Base-by-base conservation (phyloP, 331 rosid species). In the Quercus lobata region DNA sequence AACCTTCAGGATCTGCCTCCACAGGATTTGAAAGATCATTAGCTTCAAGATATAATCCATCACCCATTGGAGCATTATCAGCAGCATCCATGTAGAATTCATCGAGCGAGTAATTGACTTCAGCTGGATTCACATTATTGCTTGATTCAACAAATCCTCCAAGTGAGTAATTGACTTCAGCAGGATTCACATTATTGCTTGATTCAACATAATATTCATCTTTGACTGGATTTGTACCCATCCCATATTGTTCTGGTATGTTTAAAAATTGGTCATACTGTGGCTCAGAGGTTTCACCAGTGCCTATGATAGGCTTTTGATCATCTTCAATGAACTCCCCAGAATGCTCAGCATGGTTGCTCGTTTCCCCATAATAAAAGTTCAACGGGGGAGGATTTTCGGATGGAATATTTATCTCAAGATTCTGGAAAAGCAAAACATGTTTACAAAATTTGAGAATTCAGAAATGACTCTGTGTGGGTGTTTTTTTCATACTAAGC, bases 41-140 rank as follows among this genome's bases (percentile, higher is more conserved):
- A 7, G 96, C 72, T 85, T 96, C 97, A 34, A 89, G 77, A 84
- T 76, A 91, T 60, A 76, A 84, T 34, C 85, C 92, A 73, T 85
- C 93, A 61, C 66, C 77, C 66, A 69, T 34, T 11, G 78, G 79
- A 60, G 30, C 77, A 81, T 57, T 54, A 41, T 79, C 89, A 22
- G 30, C 1, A 57, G 86, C 82, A 80, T 88, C 81, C 22, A 83
- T 75, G 80, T 57, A 84, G n/a, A 69, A 73, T 35, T 85, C 93
- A 63, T 78, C 80, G 32, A 37, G 29, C 1, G 77, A n/a, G 81
- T 69, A 73, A 73, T 79, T 30, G 60, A 82, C 73, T 71, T 77
- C 60, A 53, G 74, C 57, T 15, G 69, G 81, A 78, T 80, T 81
- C 63, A 17, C 78, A 32, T 58, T 37, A 74, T 69, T 22, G 72